phyloP scores from a whole-genome alignment of 176 grass and related monocot genomes.

The Elaeis guineensis region DNA sequence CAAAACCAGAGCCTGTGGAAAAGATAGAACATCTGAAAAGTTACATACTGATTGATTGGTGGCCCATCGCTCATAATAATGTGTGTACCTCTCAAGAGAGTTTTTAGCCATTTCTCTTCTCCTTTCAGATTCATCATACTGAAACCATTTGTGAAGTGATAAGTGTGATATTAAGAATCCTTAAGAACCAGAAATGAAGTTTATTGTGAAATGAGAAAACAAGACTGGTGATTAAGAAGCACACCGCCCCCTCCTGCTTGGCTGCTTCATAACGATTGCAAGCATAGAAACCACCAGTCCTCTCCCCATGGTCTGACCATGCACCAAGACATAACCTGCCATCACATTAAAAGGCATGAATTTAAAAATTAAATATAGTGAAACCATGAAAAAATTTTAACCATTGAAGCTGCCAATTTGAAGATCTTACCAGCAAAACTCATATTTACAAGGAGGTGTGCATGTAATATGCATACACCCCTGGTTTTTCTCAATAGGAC shows the following conservation, averaged over 20 bases:
- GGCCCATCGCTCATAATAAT: constrained; percentile 40
- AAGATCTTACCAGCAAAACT: constrained; percentile 48
- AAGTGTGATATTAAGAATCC: constrained; percentile 11
- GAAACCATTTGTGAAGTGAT: neutral
- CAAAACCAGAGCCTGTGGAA: neutral
- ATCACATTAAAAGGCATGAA: constrained; percentile 6
- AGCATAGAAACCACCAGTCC: neutral
- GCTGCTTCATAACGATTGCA: constrained; percentile 32
- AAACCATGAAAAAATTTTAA: constrained; percentile 10
- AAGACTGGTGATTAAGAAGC: neutral
- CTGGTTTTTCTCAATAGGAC: constrained; percentile 46
- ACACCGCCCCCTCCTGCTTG: constrained; percentile 9
- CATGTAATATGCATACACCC: constrained; percentile 61
- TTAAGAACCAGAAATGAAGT: too few relatives aligned
- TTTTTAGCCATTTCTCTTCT: constrained; percentile 10
- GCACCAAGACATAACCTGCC: constrained; percentile 49
- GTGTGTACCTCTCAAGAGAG: constrained; percentile 20
- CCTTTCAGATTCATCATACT: constrained; percentile 1
- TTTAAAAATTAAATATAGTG: neutral
- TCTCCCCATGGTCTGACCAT: constrained; percentile 9
- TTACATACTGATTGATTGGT: constrained; percentile 45
- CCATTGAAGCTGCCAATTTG: constrained; percentile 8
- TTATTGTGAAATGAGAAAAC: constrained; percentile 8
- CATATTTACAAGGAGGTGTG: constrained; percentile 5
- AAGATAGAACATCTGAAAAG: neutral